Evolutionary conservation across 2,329 filamentous ascomycete genomes (phyloP).

Genomic region (Nigrospora osmanthi): DNA sequence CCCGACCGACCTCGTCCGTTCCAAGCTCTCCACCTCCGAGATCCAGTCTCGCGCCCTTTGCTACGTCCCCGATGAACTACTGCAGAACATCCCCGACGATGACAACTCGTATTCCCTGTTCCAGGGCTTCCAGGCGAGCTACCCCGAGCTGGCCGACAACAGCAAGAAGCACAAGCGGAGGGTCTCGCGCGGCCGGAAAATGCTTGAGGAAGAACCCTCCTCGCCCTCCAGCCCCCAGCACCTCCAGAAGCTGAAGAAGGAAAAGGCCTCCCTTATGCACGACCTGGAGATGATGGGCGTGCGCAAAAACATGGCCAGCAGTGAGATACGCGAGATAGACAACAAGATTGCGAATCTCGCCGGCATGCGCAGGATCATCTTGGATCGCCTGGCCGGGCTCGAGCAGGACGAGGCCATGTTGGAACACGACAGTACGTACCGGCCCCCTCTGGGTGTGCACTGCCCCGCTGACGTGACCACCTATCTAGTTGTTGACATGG

Average conservation of each 20-base stretch:
- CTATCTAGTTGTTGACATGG: conserved; percentile 50
- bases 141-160: conserved; percentile 65
- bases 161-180: conserved; percentile 64
- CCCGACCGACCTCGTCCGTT: conserved; percentile 89
- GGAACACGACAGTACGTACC: conserved; percentile 72
- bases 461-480: conserved; percentile 18
- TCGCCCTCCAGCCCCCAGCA: conserved; percentile 52
- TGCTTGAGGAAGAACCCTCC: conserved; percentile 59
- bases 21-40: conserved; percentile 80
- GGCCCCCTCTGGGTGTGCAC: neutral
- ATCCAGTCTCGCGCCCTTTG: conserved; percentile 90
- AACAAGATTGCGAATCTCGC: conserved; percentile 91
- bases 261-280: conserved; percentile 73
- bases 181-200: conserved; percentile 66
- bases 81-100: conserved; percentile 80
- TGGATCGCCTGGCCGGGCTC: conserved; percentile 76
- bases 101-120: conserved; percentile 87
- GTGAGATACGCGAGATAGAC: conserved; percentile 93
- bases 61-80: conserved; percentile 82
- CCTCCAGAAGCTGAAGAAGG: conserved; percentile 68
- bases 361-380: conserved; percentile 84
- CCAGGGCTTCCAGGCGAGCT: conserved; percentile 87
- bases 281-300: conserved; percentile 85
- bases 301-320: conserved; percentile 94
- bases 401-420: conserved; percentile 87